Evolutionary conservation across 495 filamentous ascomycete genomes (phyloP), one percentile per base, ranked within the genome.

Genomic region (Xylaria palmicola): DNA sequence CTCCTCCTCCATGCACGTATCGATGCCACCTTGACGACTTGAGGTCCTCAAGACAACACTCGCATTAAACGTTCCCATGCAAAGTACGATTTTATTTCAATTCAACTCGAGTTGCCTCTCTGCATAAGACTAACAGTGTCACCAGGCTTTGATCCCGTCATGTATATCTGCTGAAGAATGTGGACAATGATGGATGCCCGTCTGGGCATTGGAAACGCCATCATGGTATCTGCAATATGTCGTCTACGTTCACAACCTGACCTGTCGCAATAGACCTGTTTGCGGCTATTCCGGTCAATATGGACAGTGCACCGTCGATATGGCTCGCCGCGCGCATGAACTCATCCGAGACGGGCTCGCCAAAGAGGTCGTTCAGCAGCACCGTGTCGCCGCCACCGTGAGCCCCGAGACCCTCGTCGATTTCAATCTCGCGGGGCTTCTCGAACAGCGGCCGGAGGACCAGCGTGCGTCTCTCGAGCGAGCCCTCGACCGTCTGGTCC

Each of bases 281-380:
- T 6, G 82, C 83, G 26, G 80, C 82, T 62, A 86, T 83, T 0
- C 83, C 83, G 0, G 81, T 85, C 61, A 84, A 36, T 43, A 86
- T 85, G 5, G 80, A 83, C 62, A 77, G 70, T 0, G 81, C 83
- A 3, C 83, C 83, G 58, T 86, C 81, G 9, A 85, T 62, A 67
- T 84, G 80, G 53, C 74, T 75, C 26, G 77, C 77, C 2, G 74
- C 76, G 1, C 75, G 63, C 68, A 73, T 74, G 58, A 75, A 77
- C 69, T 77, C 71, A 45, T 79, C 77, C 20, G 70, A 64, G 9
- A 68, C 68, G 3, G 70, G 71, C 67, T 75, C 73, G 7, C 77
- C 75, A 59, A 81, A 79, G 44, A 80, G 51, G 40, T 81, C 79
- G 49, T 77, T 73, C 52, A 81, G 53, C 58, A 81, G 50, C 43